Evolutionary conservation across 1,284 basidiomycete species (phyloP), one percentile per base, ranked within the genome.

Genomic region (Marasmius sp.): DNA sequence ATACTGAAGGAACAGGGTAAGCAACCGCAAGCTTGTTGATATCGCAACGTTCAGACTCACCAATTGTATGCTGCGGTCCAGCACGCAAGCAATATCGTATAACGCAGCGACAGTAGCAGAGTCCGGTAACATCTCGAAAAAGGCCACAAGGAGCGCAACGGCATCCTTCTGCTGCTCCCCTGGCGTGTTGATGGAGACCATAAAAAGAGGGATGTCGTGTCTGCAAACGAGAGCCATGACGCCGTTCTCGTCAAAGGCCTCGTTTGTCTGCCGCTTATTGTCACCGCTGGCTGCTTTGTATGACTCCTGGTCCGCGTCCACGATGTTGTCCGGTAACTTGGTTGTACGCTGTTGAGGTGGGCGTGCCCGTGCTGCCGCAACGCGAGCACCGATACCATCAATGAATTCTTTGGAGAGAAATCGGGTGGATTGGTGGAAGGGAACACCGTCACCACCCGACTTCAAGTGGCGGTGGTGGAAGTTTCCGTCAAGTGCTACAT

Each of bases 1-100:
- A 43, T 43, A 43, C 41, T 43, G 11, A 43, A 2, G 6, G 41
- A 27, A 2, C 41, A 43, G 6, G n/a, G 3, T n/a, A 43, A 12
- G 41, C 27, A 5, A 27, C 2, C 27, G 27, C 27, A 27, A 27
- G 5, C 2, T 2, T 2, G 5, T 43, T 12, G n/a, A 43, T 12
- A 43, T 0, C 72, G 76, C 64, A n/a, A 56, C 41, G 1, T 51
- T 9, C 76, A 63, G 16, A 56, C 41, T 1, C 51, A 33, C 0
- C 68, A 61, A 0, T 79, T 62, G n/a, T 2, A 12, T 43, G n/a
- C 41, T 43, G 11, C 41, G 11, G n/a, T 43, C 41, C 2, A 43
- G 41, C 3, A 43, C 41, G 6, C 41, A 43, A 12, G 12, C 41
- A 43, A 79, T 68, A 12, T 72, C 68, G 48, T 73, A 79, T 76